These are phyloP conservation scores for Populus trichocarpa DNA, from an alignment of 441 rosid genomes.

Conservation along the genomic window DNA sequence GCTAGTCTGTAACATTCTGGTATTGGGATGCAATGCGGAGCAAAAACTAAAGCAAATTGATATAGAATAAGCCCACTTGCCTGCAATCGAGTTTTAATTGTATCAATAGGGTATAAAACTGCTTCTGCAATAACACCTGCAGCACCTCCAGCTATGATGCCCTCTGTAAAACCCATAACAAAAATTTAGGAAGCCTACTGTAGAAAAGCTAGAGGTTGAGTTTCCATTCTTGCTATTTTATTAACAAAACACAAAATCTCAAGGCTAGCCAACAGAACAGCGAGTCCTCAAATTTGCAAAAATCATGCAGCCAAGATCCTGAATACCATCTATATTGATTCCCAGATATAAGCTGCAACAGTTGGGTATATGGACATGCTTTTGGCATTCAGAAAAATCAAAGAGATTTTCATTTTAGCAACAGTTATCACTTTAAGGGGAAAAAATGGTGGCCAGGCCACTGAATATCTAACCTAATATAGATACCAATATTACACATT, in stretches of 20 bases:
- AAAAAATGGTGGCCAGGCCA: not conserved
- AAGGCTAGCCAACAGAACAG: not conserved
- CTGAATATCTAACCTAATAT: too few relatives aligned
- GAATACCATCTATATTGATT: too few relatives aligned
- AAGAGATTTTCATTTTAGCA: too few relatives aligned
- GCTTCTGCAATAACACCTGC: conserved; percentile 44
- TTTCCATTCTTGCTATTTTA: not conserved
- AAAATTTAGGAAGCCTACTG: not conserved
- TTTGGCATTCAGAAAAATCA: not conserved
- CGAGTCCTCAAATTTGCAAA: not conserved
- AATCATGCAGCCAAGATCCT: not conserved
- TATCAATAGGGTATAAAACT: conserved; percentile 42
- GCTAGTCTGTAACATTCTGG: not conserved
- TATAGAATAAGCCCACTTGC: conserved; percentile 10
- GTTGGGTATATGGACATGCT: not conserved
- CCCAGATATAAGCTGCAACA: not conserved
- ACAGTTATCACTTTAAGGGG: too few relatives aligned
- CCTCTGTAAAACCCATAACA: conserved; percentile 42
- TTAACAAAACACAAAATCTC: not conserved
- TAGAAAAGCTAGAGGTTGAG: not conserved
- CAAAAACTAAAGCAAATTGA: not conserved
- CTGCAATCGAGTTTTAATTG: conserved; percentile 45
- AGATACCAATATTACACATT: not conserved
- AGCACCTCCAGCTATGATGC: conserved; percentile 38
- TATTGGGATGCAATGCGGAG: not conserved